Percentiles rank a stretch among this genome's conserved stretches.
Evolutionary conservation across 768 basidiomycete genomes (phyloP).

Genomic region (Tremella mesenterica): DNA sequence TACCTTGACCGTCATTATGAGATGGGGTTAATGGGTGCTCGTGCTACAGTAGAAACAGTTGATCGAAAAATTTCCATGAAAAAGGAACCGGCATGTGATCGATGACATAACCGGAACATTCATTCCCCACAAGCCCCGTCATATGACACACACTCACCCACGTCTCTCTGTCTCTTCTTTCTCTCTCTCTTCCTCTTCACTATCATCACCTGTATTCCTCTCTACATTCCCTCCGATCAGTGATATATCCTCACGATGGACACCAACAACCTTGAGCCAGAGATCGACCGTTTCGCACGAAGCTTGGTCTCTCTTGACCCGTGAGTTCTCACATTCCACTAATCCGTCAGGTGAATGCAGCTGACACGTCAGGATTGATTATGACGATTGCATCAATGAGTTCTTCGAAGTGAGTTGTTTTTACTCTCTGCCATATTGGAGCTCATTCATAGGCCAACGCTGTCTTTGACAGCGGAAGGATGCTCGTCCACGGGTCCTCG

Average conservation of each 20-base stretch:
- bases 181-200: too few species aligned
- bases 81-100: too few species aligned
- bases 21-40: too few species aligned
- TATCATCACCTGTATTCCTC: too few species aligned
- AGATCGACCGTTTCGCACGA: constrained; percentile 10
- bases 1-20: background rate
- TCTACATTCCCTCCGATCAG: too few species aligned
- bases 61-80: too few species aligned
- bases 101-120: too few species aligned
- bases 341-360: background rate
- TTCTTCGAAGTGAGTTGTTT: constrained; percentile 25
- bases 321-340: constrained; percentile 11
- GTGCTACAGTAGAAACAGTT: too few species aligned
- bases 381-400: constrained; percentile 22
- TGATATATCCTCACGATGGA: background rate
- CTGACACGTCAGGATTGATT: constrained; percentile 17
- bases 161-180: too few species aligned
- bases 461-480: constrained; percentile 4
- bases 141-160: too few species aligned
- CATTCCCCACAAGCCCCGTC: too few species aligned
- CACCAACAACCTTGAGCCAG: background rate
- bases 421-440: background rate
- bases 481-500: constrained; percentile 17
- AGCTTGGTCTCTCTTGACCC: constrained; percentile 26
- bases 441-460: constrained; percentile 13